Conservation (phyloP, 768 basidiomycete species). For the Jaapia argillacea region DNA sequence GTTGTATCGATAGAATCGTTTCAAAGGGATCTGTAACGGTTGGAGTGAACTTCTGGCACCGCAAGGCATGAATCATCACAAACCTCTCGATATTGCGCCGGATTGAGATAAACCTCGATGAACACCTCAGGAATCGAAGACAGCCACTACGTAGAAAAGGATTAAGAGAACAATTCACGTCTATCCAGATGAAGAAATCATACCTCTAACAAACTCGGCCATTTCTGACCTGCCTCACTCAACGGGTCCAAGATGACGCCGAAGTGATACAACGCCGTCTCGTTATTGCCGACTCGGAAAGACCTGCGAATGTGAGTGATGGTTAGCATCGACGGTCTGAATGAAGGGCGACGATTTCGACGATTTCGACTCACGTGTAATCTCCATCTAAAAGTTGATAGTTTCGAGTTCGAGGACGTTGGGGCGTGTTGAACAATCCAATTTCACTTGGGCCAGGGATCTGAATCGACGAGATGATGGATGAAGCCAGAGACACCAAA, state of each 20-base stretch:
- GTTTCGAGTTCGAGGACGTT: conserved; percentile 44
- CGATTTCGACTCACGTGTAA: conserved; percentile 45
- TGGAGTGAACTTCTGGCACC: background rate
- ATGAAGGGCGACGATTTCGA: background rate
- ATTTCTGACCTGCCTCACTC: conserved; percentile 77
- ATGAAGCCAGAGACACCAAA: conserved; percentile 54
- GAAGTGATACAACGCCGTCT: conserved; percentile 59
- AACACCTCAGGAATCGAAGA: conserved; percentile 51
- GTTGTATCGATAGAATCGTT: conserved; percentile 85
- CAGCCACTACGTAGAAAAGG: conserved; percentile 40
- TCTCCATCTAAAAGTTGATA: conserved; percentile 52
- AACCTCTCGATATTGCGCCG: conserved; percentile 59
- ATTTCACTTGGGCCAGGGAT: conserved; percentile 63
- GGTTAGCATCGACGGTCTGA: conserved; percentile 6
- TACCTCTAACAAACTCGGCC: conserved; percentile 74
- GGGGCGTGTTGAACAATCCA: conserved; percentile 62
- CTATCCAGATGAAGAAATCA: conserved; percentile 7
- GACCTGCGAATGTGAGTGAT: conserved; percentile 30
- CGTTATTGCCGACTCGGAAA: conserved; percentile 59
- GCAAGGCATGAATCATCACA: conserved; percentile 7
- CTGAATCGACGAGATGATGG: conserved; percentile 62
- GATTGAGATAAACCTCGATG: conserved; percentile 76
- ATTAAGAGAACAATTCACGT: conserved; percentile 1
- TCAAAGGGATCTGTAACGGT: conserved; percentile 63
- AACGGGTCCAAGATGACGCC: conserved; percentile 77